Conservation (phyloP, 1,284 basidiomycete species). For the Pascua guehoae region DNA sequence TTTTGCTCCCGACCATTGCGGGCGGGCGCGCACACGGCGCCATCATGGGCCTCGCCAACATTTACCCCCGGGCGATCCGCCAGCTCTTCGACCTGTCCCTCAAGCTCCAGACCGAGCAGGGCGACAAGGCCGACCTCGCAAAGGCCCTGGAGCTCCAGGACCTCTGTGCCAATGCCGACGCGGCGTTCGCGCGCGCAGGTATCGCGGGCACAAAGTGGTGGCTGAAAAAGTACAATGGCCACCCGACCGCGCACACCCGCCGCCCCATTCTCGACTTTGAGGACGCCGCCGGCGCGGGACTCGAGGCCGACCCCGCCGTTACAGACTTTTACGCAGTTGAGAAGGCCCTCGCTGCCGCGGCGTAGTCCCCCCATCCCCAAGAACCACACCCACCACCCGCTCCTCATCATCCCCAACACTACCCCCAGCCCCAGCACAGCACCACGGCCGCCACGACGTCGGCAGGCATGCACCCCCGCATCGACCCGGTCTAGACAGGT, state of each 20-base stretch:
- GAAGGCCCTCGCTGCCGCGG: slow-evolving; percentile 52
- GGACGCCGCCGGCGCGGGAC: slow-evolving; percentile 55
- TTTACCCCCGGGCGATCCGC: slow-evolving; percentile 64
- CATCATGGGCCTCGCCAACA: slow-evolving; percentile 74
- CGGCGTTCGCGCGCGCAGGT: slow-evolving; percentile 69
- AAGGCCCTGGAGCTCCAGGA: slow-evolving; percentile 74
- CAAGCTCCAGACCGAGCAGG: slow-evolving; percentile 54
- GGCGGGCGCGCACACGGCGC: slow-evolving; percentile 62
- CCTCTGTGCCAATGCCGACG: slow-evolving; percentile 73
- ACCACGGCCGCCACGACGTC: too few relatives aligned
- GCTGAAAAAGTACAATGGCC: slow-evolving; percentile 65
- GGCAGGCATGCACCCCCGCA: too few relatives aligned
- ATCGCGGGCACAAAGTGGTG: slow-evolving; percentile 80
- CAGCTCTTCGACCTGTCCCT: slow-evolving; percentile 63
- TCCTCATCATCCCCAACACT: too few relatives aligned
- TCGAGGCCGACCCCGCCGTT: slow-evolving; percentile 69
- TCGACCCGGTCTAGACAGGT: too few relatives aligned
- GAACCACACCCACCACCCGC: not conserved
- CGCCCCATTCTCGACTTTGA: slow-evolving; percentile 68
- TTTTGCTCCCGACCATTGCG: slow-evolving; percentile 66
- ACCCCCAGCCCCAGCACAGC: too few relatives aligned
- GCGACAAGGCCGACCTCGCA: slow-evolving; percentile 55
- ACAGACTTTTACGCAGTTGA: slow-evolving; percentile 65
- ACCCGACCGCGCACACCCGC: slow-evolving; percentile 61
- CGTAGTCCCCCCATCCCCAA: too few relatives aligned